Evolutionary conservation across 169 alveolate genomes (phyloP), one percentile per base, ranked within the genome.

Genomic region (Plasmodium vinckei): DNA sequence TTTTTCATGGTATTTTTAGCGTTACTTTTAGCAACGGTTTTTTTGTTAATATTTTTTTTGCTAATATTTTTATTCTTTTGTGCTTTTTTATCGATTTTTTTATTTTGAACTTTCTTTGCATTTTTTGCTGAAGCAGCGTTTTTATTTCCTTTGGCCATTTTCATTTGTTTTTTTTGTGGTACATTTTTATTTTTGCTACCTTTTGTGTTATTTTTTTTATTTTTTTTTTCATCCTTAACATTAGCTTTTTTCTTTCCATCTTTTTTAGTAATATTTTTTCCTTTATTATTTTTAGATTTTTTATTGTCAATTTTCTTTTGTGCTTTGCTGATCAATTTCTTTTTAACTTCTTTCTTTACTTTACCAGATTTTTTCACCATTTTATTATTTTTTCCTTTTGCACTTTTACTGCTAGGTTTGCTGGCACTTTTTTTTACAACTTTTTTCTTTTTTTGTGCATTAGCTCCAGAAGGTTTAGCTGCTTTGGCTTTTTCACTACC

Each of bases 291-390:
- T 63, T 75, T 75, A 0, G 46, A 57, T 21, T 75, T 63, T 21
- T 49, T 68, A 60, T 60, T 61, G 12, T 75, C 46, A 42, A 21
- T 47, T 25, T 75, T 64, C n/a, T 73, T 61, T 15, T 46, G 15
- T 63, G 57, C 59, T n/a, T 75, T 71, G 42, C 27, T 71, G 21
- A 49, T 71, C 13, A 9, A 1, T 51, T 71, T 63, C 64, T 61
- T 75, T n/a, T 75, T 75, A 5, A 61, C 60, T 46, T 63, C 82
- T 39, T 64, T 79, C 39, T 67, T 67, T 10, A 65, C 89, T 23
- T 21, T 49, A 3, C 3, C 60, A 42, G 46, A 51, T 46, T 77
- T 77, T 44, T 77, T 65, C 2, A 25, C 89, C 2, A 54, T 69
- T 64, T 77, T 51, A 19, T 56, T 51, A 49, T 53, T 77, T 17